Conservation (phyloP, 2,329 filamentous ascomycete genomes). For the Coniochaeta sp. region DNA sequence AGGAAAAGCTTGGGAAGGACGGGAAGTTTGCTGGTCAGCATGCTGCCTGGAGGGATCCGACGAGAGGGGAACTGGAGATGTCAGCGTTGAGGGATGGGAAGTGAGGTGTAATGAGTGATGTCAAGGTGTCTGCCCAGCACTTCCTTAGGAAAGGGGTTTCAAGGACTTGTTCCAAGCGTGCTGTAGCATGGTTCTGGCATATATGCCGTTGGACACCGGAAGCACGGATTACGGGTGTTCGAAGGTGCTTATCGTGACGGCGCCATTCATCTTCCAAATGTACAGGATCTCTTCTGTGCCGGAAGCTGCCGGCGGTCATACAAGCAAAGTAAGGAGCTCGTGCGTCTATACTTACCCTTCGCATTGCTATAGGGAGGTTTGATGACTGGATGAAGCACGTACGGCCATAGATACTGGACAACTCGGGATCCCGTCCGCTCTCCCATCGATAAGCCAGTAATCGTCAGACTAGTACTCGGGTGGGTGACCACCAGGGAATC, state of each 20-base stretch:
- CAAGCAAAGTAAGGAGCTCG: too few species aligned
- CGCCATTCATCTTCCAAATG: too few species aligned
- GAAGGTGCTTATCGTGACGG: too few species aligned
- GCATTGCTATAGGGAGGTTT: too few species aligned
- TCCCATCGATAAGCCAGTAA: background rate
- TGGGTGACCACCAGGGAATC: too few species aligned
- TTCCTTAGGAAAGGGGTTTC: background rate
- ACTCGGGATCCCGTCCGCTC: constrained; percentile 1
- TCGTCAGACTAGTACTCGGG: background rate
- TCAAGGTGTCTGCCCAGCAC: too few species aligned
- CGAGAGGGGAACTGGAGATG: background rate
- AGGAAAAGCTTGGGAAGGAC: constrained; percentile 34
- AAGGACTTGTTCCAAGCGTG: background rate
- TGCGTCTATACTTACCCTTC: too few species aligned
- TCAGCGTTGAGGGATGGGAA: background rate
- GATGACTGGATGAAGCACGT: background rate
- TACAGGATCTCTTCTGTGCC: too few species aligned
- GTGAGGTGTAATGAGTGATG: background rate
- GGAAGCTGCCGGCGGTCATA: too few species aligned
- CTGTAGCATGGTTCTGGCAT: background rate
- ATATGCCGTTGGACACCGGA: too few species aligned
- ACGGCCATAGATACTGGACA: background rate
- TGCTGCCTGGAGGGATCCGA: background rate
- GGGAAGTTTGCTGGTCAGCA: constrained; percentile 25
- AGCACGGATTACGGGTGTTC: too few species aligned